Percentiles rank a stretch among this genome's conserved stretches.
Evolutionary conservation across 768 basidiomycete species (phyloP).

Genomic region (Collybia nuda): DNA sequence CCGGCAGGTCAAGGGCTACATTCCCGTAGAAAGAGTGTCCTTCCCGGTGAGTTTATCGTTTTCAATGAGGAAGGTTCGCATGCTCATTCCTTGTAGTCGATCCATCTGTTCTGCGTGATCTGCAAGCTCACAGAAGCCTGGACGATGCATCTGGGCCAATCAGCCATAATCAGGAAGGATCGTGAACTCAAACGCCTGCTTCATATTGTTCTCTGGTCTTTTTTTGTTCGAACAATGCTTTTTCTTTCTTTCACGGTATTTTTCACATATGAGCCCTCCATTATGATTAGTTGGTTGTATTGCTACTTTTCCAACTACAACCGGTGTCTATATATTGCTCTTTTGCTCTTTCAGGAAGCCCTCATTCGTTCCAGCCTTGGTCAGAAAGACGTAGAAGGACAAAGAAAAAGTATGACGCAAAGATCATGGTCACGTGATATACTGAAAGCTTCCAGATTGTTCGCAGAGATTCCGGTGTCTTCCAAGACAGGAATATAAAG

Average conservation of each 20-base stretch:
- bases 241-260: not conserved
- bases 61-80: not conserved
- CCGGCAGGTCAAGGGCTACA: constrained; percentile 67
- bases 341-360: not conserved
- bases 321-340: constrained; percentile 3
- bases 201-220: not conserved
- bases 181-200: constrained; percentile 3
- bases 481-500: constrained; percentile 37
- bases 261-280: not conserved
- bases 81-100: constrained; percentile 56
- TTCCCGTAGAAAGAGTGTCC: constrained; percentile 90
- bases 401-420: constrained; percentile 14
- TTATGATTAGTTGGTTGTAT: constrained; percentile 1
- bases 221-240: too few relatives aligned
- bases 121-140: constrained; percentile 84
- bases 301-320: not conserved
- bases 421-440: constrained; percentile 33
- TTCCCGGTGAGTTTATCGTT: constrained; percentile 66
- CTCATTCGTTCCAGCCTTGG: too few relatives aligned
- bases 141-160: constrained; percentile 46
- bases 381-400: too few relatives aligned
- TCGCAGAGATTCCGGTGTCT: constrained; percentile 34
- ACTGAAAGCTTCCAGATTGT: constrained; percentile 44
- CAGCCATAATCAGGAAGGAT: constrained; percentile 17
- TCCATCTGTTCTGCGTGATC: constrained; percentile 82